A percentile compares a stretch with the other conserved stretches of the same genome.
phyloP scores from a whole-genome alignment of 345 rosid species.

The Aurinia saxatilis region DNA sequence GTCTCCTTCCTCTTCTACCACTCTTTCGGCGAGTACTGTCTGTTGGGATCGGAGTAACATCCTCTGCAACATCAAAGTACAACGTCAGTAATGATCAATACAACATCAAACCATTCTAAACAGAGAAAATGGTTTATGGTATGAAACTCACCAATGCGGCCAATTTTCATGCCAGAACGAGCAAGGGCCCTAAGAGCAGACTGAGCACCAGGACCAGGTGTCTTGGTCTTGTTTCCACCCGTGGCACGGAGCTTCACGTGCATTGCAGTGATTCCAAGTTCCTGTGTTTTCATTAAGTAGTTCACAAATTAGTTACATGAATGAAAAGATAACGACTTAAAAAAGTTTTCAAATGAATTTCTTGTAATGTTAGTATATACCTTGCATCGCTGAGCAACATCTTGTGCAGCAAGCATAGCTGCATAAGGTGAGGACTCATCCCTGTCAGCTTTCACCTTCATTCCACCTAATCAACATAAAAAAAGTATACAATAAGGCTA shows the following conservation, averaged over 20 bases:
- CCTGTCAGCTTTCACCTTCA: constrained; percentile 91
- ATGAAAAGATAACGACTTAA: neutral
- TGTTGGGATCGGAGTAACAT: constrained; percentile 87
- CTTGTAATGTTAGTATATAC: constrained; percentile 11
- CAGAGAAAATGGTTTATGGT: neutral
- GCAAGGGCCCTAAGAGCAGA: constrained; percentile 92
- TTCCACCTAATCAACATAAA: constrained; percentile 43
- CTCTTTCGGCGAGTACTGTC: constrained; percentile 95
- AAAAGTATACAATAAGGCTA: no score
- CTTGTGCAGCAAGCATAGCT: constrained; percentile 93
- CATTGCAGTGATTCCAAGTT: constrained; percentile 73
- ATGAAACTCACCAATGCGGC: constrained; percentile 58
- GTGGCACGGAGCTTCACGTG: constrained; percentile 87
- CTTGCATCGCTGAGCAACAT: constrained; percentile 83
- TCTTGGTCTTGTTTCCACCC: constrained; percentile 81
- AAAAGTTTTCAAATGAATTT: neutral
- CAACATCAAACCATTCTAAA: neutral
- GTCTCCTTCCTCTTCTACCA: constrained; percentile 88
- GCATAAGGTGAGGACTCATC: constrained; percentile 95
- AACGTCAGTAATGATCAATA: neutral
- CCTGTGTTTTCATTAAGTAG: constrained; percentile 31
- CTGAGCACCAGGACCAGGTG: constrained; percentile 90
- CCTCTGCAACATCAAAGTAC: constrained; percentile 47
- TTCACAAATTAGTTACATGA: neutral
- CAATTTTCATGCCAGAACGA: constrained; percentile 92